These are phyloP conservation scores for Penicillium italicum DNA, from an alignment of 2,329 filamentous ascomycete species.

Conservation along the genomic window DNA sequence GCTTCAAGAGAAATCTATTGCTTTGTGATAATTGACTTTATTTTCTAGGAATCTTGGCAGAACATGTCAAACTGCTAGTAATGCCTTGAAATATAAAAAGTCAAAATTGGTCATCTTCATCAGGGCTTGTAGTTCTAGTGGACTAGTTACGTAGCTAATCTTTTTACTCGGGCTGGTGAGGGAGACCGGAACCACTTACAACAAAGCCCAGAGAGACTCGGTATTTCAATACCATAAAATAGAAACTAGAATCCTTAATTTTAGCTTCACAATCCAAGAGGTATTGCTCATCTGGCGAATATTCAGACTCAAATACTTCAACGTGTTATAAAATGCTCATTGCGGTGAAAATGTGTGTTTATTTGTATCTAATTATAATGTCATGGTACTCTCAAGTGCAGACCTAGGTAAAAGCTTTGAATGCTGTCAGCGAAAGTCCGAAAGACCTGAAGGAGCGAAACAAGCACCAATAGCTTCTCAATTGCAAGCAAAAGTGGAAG, in stretches of 20 bases:
- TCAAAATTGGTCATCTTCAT: neutral
- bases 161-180: no score
- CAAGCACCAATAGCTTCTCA: neutral
- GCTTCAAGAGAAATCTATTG: constrained; percentile 6
- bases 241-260: no score
- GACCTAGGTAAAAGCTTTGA: constrained; percentile 3
- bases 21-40: neutral
- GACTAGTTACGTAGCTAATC: no score
- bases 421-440: constrained; percentile 17
- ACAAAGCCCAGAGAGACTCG: no score
- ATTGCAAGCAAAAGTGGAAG: constrained; percentile 14
- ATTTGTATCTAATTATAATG: neutral
- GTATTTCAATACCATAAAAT: no score
- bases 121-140: neutral
- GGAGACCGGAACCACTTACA: no score
- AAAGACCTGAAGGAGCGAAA: neutral
- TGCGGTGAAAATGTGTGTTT: neutral
- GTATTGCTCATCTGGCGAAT: no score
- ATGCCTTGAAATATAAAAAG: neutral
- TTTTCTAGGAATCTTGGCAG: neutral
- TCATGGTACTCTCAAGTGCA: neutral
- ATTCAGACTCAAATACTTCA: no score
- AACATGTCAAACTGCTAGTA: no score
- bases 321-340: no score
- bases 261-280: no score